Percentiles rank a stretch among this genome's conserved stretches.
Conservation (phyloP, 108 stramenopile species). For the Skeletonema tropicum region DNA sequence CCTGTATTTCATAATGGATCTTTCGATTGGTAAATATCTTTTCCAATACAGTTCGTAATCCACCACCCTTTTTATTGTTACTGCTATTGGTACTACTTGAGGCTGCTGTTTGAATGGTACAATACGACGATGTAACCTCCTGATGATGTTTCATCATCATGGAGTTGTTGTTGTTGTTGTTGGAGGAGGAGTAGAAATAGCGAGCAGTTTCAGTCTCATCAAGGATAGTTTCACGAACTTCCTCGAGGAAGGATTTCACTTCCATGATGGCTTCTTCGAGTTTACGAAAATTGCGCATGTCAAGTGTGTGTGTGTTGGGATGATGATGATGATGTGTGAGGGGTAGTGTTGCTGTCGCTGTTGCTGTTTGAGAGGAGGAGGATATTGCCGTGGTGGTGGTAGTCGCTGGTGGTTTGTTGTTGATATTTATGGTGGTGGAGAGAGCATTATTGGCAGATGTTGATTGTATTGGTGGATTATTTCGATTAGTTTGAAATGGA, state of each 20-base stretch:
- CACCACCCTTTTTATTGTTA: too few relatives aligned
- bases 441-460: too few relatives aligned
- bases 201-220: not conserved
- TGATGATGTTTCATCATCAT: too few relatives aligned
- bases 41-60: not conserved
- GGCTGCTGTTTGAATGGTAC: not conserved
- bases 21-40: not conserved
- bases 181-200: not conserved
- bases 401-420: too few relatives aligned
- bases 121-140: not conserved
- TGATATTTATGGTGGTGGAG: too few relatives aligned
- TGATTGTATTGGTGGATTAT: too few relatives aligned
- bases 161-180: too few relatives aligned
- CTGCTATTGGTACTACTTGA: not conserved
- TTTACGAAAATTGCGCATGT: conserved; percentile 1
- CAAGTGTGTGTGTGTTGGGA: not conserved
- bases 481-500: too few relatives aligned
- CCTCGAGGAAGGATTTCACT: not conserved
- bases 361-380: too few relatives aligned
- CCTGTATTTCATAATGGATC: not conserved
- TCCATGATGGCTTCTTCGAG: not conserved
- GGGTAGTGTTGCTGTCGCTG: too few relatives aligned
- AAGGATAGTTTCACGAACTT: not conserved
- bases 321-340: too few relatives aligned
- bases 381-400: too few relatives aligned